Evolutionary conservation across 2,329 filamentous ascomycete species (phyloP).

Genomic region (Aaosphaeria pasadenensis): DNA sequence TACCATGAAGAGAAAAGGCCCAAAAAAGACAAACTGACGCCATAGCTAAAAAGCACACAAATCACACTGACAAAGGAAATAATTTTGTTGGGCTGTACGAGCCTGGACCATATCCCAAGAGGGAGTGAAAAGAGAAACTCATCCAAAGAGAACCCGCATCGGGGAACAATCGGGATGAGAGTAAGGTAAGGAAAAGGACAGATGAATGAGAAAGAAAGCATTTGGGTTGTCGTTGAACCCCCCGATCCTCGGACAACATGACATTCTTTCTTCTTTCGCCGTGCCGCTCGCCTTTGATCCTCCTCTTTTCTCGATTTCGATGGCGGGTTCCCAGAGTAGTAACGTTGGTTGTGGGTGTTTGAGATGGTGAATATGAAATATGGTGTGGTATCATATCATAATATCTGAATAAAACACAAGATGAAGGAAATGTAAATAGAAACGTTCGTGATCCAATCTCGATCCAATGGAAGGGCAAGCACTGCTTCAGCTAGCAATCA

Average conservation of each 20-base stretch:
- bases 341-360: background rate
- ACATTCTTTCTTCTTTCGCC: background rate
- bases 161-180: background rate
- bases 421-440: background rate
- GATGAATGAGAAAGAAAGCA: background rate
- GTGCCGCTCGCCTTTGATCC: background rate
- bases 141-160: background rate
- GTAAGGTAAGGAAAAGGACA: background rate
- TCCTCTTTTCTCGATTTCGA: background rate
- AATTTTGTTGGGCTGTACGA: background rate
- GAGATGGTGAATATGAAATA: background rate
- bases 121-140: background rate
- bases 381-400: background rate
- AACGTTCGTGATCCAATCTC: background rate
- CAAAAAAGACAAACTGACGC: too few relatives aligned
- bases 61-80: background rate
- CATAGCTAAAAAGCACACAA: too few relatives aligned
- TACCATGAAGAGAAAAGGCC: too few relatives aligned
- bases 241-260: slow-evolving; percentile 1
- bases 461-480: background rate
- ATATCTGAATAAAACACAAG: background rate
- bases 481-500: background rate
- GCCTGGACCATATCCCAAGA: background rate
- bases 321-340: background rate
- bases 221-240: slow-evolving; percentile 1